Evolutionary conservation across 78 protist genomes (phyloP).

Genomic region (Protostelium mycophagum): DNA sequence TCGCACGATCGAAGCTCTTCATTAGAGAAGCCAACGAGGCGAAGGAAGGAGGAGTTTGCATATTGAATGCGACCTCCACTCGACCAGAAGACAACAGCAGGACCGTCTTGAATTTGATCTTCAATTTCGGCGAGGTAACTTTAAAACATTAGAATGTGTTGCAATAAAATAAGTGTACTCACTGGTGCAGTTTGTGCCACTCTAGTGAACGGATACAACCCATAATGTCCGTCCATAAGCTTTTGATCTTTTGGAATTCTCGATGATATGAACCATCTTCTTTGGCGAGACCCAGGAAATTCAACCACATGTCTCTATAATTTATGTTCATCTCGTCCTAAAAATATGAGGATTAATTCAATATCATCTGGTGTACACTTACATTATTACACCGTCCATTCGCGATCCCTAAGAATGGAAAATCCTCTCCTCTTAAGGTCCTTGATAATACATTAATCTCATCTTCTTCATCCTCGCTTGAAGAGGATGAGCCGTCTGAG

Average conservation of each 20-base stretch:
- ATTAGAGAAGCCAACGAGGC: background rate
- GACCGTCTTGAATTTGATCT: background rate
- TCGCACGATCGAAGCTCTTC: background rate
- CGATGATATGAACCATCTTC: background rate
- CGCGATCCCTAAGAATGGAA: background rate
- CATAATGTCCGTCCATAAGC: background rate
- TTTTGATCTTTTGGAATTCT: background rate
- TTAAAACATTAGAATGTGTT: background rate
- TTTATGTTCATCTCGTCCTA: too few relatives aligned
- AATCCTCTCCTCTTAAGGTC: background rate
- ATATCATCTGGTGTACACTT: too few relatives aligned
- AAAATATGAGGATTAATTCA: too few relatives aligned
- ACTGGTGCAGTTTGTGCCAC: background rate
- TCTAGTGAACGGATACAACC: background rate
- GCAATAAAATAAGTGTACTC: background rate
- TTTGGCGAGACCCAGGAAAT: background rate
- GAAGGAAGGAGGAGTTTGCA: background rate
- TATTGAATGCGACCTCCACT: background rate
- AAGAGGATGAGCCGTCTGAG: background rate
- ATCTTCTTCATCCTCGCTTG: background rate
- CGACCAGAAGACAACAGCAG: background rate
- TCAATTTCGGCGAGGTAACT: background rate
- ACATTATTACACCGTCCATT: too few relatives aligned
- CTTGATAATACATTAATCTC: background rate
- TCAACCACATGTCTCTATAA: background rate